Percentiles rank a stretch among this genome's conserved stretches.
Conservation (phyloP, 1,284 basidiomycete species). For the Leccinum pallidistipes region DNA sequence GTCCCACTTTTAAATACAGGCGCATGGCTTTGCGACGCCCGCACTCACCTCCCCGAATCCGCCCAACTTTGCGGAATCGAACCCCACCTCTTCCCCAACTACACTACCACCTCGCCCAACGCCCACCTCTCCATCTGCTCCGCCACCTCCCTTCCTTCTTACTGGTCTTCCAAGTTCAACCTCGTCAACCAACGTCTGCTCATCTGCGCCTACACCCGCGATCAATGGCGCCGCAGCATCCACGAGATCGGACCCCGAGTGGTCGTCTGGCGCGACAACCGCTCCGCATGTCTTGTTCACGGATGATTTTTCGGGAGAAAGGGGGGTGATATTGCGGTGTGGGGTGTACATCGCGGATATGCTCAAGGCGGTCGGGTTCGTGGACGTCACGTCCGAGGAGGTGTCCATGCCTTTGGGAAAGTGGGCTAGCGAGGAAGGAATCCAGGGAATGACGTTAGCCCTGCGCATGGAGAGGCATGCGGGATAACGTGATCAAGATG, state of each 20-base stretch:
- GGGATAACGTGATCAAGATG: not conserved
- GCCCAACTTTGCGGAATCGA: conserved; percentile 24
- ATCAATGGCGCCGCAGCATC: conserved; percentile 29
- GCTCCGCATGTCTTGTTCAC: conserved; percentile 14
- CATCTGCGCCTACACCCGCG: conserved; percentile 27
- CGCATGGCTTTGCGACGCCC: conserved; percentile 25
- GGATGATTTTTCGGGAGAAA: conserved; percentile 15
- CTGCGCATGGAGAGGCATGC: conserved; percentile 21
- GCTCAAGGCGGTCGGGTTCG: conserved; percentile 22
- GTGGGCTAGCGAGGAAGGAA: conserved; percentile 24
- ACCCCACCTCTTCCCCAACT: conserved; percentile 16
- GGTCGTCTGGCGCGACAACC: conserved; percentile 20
- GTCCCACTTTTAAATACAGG: conserved; percentile 1
- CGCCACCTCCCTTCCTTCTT: conserved; percentile 17
- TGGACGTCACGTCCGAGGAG: conserved; percentile 15
- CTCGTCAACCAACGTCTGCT: conserved; percentile 36
- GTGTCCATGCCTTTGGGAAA: conserved; percentile 16
- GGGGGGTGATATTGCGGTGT: conserved; percentile 13
- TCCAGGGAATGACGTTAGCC: conserved; percentile 4
- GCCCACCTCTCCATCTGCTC: conserved; percentile 23
- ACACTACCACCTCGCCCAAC: conserved; percentile 9
- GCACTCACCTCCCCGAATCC: conserved; percentile 15
- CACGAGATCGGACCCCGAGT: conserved; percentile 24
- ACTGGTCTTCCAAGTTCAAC: conserved; percentile 30
- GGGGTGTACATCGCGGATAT: conserved; percentile 20